A percentile compares a stretch with the other conserved stretches of the same genome.
phyloP scores from a whole-genome alignment of 1,284 basidiomycete genomes.

The Papiliotrema flavescens region DNA sequence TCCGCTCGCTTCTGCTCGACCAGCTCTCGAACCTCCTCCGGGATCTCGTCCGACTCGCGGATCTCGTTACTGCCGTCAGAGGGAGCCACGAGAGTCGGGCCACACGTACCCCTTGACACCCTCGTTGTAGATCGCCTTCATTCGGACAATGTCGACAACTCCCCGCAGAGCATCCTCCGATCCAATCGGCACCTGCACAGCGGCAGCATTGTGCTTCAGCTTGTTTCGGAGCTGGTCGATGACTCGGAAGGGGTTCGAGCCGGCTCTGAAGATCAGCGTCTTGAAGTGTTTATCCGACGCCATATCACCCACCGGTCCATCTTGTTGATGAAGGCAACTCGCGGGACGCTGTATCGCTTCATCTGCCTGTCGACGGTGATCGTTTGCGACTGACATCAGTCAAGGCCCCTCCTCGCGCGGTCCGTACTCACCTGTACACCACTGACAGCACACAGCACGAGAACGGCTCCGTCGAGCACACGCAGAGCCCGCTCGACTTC shows the following conservation, averaged over 20 bases:
- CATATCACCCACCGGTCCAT: constrained; percentile 74
- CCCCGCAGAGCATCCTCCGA: constrained; percentile 83
- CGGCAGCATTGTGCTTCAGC: constrained; percentile 86
- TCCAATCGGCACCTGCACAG: constrained; percentile 96
- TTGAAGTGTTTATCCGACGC: constrained; percentile 2
- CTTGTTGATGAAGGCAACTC: constrained; percentile 98
- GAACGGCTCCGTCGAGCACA: constrained; percentile 92
- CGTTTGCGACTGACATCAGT: constrained; percentile 61
- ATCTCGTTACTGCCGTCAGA: constrained; percentile 60
- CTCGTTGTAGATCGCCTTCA: constrained; percentile 93
- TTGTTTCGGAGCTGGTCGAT: constrained; percentile 89
- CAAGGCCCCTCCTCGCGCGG: background rate
- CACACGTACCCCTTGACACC: constrained; percentile 81
- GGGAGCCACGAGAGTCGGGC: background rate
- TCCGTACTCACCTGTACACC: constrained; percentile 73
- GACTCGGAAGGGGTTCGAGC: constrained; percentile 95
- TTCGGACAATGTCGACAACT: constrained; percentile 89
- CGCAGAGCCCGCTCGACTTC: constrained; percentile 96
- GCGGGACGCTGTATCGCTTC: constrained; percentile 91
- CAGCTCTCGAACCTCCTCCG: constrained; percentile 65
- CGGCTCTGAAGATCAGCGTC: constrained; percentile 59
- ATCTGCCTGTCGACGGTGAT: constrained; percentile 99
- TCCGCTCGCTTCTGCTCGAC: constrained; percentile 81
- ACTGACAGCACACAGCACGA: constrained; percentile 94
- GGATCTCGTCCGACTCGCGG: constrained; percentile 85